Evolutionary conservation across 106 monocot species (phyloP).

Genomic region (Iris macrosiphon): DNA sequence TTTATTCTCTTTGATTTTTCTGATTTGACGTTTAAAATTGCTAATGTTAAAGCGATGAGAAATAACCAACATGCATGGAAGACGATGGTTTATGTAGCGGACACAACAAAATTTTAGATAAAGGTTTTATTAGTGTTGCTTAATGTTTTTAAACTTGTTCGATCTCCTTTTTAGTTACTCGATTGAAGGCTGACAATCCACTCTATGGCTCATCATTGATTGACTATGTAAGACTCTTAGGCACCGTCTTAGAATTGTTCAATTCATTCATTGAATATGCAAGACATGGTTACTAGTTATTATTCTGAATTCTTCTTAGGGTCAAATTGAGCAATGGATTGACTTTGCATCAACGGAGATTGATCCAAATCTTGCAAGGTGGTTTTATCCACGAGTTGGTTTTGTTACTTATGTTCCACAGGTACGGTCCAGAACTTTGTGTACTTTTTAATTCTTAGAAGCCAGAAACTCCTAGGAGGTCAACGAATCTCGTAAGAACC

Average conservation of each 20-base stretch:
- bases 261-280: too few relatives aligned
- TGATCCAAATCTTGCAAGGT: conserved; percentile 44
- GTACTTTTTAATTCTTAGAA: background rate
- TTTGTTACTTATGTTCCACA: conserved; percentile 28
- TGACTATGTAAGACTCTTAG: conserved; percentile 56
- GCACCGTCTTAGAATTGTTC: background rate
- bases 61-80: too few relatives aligned
- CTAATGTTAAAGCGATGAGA: too few relatives aligned
- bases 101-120: too few relatives aligned
- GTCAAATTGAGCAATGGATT: conserved; percentile 83
- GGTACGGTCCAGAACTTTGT: conserved; percentile 19
- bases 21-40: too few relatives aligned
- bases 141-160: too few relatives aligned
- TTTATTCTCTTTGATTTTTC: background rate
- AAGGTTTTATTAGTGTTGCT: too few relatives aligned
- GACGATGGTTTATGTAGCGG: too few relatives aligned
- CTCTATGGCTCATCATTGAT: conserved; percentile 70
- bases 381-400: conserved; percentile 68
- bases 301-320: conserved; percentile 20
- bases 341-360: conserved; percentile 70
- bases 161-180: conserved; percentile 49
- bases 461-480: too few relatives aligned
- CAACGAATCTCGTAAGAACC: too few relatives aligned
- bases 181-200: conserved; percentile 63
- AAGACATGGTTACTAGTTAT: too few relatives aligned